Percentiles rank a stretch among this genome's conserved stretches.
These are phyloP conservation scores for Viridothelium virens DNA, from an alignment of 495 filamentous ascomycete genomes.

Conservation along the genomic window DNA sequence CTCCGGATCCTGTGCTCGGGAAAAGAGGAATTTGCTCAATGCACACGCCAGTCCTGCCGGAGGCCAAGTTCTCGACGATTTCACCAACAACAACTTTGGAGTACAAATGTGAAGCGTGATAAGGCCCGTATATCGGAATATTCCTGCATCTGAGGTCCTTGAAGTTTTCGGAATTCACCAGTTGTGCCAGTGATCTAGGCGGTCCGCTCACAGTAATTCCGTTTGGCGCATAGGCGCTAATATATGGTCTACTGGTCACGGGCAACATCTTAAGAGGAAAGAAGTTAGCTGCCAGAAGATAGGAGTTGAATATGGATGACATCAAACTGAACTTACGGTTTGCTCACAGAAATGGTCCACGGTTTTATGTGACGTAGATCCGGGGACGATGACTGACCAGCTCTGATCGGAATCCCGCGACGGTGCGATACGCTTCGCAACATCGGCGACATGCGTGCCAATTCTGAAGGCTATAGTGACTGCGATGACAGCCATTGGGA, in stretches of 20 bases:
- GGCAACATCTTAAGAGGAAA: constrained; percentile 19
- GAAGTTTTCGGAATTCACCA: constrained; percentile 31
- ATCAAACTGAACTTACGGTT: too few relatives aligned
- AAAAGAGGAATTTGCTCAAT: background rate
- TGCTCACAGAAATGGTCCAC: too few relatives aligned
- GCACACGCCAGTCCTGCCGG: background rate
- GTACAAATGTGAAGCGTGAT: constrained; percentile 32
- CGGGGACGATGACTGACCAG: too few relatives aligned
- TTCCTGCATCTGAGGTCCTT: constrained; percentile 31
- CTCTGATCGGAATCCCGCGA: too few relatives aligned
- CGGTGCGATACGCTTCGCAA: too few relatives aligned
- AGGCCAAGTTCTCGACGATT: constrained; percentile 16
- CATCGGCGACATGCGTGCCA: constrained; percentile 29
- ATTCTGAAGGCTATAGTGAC: constrained; percentile 22
- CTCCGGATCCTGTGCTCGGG: background rate
- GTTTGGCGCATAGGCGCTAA: constrained; percentile 38
- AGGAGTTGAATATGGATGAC: constrained; percentile 8
- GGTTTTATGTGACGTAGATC: too few relatives aligned
- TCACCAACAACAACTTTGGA: constrained; percentile 21
- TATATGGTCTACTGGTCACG: constrained; percentile 32
- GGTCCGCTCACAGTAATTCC: constrained; percentile 42
- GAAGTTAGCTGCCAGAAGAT: too few relatives aligned
- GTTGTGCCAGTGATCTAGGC: constrained; percentile 33
- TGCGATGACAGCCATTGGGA: constrained; percentile 21
- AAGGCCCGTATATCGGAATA: constrained; percentile 27